Percentiles rank a stretch among this genome's conserved stretches.
phyloP scores from a whole-genome alignment of 2,329 filamentous ascomycete genomes.

The Curvularia eragrostidis region DNA sequence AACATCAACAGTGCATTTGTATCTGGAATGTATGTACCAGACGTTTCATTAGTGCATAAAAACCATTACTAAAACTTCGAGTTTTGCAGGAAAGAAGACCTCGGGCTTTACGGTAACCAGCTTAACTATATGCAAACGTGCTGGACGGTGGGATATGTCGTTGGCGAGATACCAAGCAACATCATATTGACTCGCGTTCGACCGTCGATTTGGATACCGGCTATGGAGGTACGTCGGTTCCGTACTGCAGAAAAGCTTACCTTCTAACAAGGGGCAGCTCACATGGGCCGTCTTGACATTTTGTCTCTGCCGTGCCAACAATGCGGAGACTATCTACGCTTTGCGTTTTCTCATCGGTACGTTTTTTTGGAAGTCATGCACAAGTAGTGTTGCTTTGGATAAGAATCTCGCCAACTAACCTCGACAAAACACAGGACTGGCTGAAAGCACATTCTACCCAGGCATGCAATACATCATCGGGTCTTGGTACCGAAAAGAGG shows the following conservation, averaged over 20 bases:
- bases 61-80: neutral
- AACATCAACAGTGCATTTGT: slow-evolving; percentile 39
- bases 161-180: slow-evolving; percentile 33
- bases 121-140: slow-evolving; percentile 58
- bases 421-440: slow-evolving; percentile 50
- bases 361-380: neutral
- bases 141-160: slow-evolving; percentile 68
- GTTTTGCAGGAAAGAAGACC: slow-evolving; percentile 37
- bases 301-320: slow-evolving; percentile 12
- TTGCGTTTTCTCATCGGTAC: slow-evolving; percentile 21
- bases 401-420: neutral
- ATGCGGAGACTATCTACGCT: slow-evolving; percentile 18
- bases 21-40: slow-evolving; percentile 27
- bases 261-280: slow-evolving; percentile 5
- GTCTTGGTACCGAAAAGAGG: slow-evolving; percentile 31
- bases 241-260: neutral
- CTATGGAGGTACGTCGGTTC: slow-evolving; percentile 13
- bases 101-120: slow-evolving; percentile 30
- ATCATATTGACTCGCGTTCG: slow-evolving; percentile 32
- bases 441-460: slow-evolving; percentile 60
- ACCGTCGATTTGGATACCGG: slow-evolving; percentile 17
- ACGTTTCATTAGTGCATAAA: fast-evolving
- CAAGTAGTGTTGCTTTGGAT: neutral
- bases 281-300: slow-evolving; percentile 15
- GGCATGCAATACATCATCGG: slow-evolving; percentile 48